phyloP scores from a whole-genome alignment of 1,284 basidiomycete genomes.

The Apiotrichum sp. region DNA sequence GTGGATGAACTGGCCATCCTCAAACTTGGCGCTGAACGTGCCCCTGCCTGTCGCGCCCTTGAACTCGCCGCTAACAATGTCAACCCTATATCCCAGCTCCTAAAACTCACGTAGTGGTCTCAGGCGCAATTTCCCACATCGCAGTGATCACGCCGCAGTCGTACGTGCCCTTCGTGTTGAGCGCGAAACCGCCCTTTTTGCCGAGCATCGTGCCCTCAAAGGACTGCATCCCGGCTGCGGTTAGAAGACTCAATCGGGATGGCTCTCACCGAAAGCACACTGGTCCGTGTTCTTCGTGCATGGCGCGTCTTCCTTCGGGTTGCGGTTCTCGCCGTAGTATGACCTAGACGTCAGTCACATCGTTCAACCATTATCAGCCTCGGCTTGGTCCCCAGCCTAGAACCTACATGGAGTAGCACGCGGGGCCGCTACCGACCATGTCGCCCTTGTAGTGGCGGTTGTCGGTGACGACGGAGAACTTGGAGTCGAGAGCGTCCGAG shows the following conservation, averaged over 20 bases:
- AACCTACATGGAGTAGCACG: not conserved
- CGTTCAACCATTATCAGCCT: too few species aligned
- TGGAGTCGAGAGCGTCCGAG: not conserved
- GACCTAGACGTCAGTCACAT: not conserved
- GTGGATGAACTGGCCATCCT: too few species aligned
- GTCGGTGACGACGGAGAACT: not conserved
- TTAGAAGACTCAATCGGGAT: not conserved
- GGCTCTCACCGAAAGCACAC: not conserved
- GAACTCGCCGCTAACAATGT: not conserved
- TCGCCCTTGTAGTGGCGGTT: not conserved
- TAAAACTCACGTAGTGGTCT: slow-evolving; percentile 2
- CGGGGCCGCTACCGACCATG: not conserved
- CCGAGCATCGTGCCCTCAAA: slow-evolving; percentile 1
- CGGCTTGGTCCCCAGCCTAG: too few species aligned
- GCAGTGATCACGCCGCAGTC: not conserved
- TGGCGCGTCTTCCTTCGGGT: too few species aligned
- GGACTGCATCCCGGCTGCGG: not conserved
- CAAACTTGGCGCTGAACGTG: not conserved
- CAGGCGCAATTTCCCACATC: not conserved
- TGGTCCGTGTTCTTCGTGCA: not conserved
- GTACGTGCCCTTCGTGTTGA: not conserved
- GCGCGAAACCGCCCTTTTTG: not conserved
- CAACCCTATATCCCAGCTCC: too few species aligned
- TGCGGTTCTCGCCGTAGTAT: not conserved
- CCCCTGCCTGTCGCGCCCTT: not conserved